These are phyloP conservation scores for Laburnicola sp. DNA, from an alignment of 2,329 filamentous ascomycete species.

Conservation along the genomic window DNA sequence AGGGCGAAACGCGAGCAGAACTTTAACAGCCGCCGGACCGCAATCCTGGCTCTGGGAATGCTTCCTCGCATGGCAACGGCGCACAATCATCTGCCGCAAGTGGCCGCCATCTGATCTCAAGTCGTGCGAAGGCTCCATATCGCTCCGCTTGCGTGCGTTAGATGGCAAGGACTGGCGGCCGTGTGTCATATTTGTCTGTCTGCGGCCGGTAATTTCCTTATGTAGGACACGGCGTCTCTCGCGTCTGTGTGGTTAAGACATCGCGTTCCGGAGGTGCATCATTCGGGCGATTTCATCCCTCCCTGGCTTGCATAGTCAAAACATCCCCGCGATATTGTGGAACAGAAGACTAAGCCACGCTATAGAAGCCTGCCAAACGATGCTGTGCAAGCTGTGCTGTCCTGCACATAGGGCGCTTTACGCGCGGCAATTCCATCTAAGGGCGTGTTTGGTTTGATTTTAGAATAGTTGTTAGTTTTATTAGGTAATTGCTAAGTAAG, in stretches of 20 bases:
- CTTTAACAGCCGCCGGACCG: slow-evolving; percentile 18
- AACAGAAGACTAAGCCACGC: slow-evolving; percentile 9
- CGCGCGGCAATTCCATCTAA: background rate
- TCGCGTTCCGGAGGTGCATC: slow-evolving; percentile 23
- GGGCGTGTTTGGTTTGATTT: too few species aligned
- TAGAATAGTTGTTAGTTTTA: too few species aligned
- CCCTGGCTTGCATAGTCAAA: slow-evolving; percentile 20
- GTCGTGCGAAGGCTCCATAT: slow-evolving; percentile 24
- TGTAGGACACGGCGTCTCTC: slow-evolving; percentile 19
- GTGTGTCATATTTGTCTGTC: slow-evolving; percentile 19
- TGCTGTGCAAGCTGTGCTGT: slow-evolving; percentile 13
- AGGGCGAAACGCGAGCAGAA: slow-evolving; percentile 16
- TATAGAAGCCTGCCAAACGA: background rate
- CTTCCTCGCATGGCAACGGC: slow-evolving; percentile 23
- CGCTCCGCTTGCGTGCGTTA: slow-evolving; percentile 10
- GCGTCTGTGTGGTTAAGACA: slow-evolving; percentile 10
- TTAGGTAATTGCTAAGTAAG: too few species aligned
- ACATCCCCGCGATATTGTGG: slow-evolving; percentile 20
- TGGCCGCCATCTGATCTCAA: slow-evolving; percentile 11
- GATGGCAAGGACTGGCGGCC: slow-evolving; percentile 27
- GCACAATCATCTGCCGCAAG: slow-evolving; percentile 13
- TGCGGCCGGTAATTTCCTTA: slow-evolving; percentile 11
- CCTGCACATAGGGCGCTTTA: slow-evolving; percentile 9
- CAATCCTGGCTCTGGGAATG: slow-evolving; percentile 22
- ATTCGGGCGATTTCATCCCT: slow-evolving; percentile 27